Evolutionary conservation across 768 basidiomycete species (phyloP).

Genomic region (Boletus rubescentipes): DNA sequence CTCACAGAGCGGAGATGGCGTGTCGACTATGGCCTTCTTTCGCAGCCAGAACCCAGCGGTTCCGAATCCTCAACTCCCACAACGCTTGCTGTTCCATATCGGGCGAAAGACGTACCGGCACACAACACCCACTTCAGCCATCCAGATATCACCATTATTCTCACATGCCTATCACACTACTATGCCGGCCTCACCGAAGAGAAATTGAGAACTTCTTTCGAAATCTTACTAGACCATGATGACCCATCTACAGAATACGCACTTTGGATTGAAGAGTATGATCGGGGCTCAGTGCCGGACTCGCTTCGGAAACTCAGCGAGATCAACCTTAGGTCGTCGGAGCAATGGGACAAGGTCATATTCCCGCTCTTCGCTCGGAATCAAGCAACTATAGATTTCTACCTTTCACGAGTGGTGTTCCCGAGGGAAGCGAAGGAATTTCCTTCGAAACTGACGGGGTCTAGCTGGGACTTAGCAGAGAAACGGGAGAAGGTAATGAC

Average conservation of each 20-base stretch:
- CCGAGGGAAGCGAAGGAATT: too few relatives aligned
- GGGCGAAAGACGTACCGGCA: neutral
- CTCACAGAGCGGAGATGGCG: too few relatives aligned
- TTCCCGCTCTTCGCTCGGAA: neutral
- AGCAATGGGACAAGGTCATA: neutral
- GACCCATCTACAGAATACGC: too few relatives aligned
- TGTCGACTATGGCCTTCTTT: neutral
- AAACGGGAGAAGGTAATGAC: neutral
- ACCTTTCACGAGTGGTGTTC: too few relatives aligned
- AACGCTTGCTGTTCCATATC: neutral
- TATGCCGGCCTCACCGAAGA: too few relatives aligned
- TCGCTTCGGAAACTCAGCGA: too few relatives aligned
- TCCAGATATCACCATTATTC: neutral
- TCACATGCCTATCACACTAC: neutral
- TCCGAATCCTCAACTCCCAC: too few relatives aligned
- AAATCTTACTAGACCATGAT: too few relatives aligned
- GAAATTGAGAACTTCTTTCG: too few relatives aligned
- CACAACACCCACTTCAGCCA: neutral
- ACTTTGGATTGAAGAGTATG: too few relatives aligned
- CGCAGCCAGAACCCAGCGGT: too few relatives aligned
- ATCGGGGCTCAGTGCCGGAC: too few relatives aligned
- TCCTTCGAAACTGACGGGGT: neutral
- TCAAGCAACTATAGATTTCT: neutral
- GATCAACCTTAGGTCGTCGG: neutral
- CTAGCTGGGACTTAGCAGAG: neutral